Evolutionary conservation across 2,329 filamentous ascomycete species (phyloP).

Genomic region (Colletotrichum chlorophyti): DNA sequence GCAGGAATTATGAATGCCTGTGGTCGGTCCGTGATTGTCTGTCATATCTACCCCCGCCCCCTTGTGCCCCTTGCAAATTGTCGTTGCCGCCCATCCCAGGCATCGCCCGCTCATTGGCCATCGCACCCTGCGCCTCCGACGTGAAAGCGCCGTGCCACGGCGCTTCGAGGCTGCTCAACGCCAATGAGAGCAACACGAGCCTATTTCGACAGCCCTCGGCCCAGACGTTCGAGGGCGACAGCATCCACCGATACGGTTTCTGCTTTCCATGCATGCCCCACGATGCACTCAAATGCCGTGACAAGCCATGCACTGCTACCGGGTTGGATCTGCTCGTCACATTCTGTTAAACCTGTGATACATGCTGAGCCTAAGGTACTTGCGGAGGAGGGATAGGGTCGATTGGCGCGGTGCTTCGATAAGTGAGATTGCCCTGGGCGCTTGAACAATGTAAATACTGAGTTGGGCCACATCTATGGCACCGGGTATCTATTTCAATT

Average conservation of each 20-base stretch:
- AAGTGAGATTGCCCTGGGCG: background rate
- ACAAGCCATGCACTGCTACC: constrained; percentile 6
- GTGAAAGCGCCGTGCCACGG: constrained; percentile 29
- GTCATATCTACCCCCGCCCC: background rate
- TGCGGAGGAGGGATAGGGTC: background rate
- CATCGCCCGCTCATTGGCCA: constrained; percentile 22
- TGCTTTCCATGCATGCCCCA: constrained; percentile 8
- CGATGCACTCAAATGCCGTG: constrained; percentile 13
- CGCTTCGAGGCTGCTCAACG: constrained; percentile 29
- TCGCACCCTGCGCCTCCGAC: constrained; percentile 14
- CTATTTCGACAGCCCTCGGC: constrained; percentile 18
- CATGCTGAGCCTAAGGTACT: constrained; percentile 1
- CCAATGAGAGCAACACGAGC: constrained; percentile 26
- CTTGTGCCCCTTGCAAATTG: background rate
- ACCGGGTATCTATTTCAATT: constrained; percentile 30
- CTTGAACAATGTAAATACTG: constrained; percentile 26
- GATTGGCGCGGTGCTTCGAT: constrained; percentile 10
- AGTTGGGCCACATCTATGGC: constrained; percentile 29
- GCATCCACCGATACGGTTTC: constrained; percentile 10
- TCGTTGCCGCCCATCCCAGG: constrained; percentile 22
- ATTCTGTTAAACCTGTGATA: background rate
- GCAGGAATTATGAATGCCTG: too few relatives aligned
- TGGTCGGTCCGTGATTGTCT: constrained; percentile 2
- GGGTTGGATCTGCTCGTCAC: background rate
- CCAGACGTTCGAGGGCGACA: background rate